Evolutionary conservation across 345 rosid genomes (phyloP).

Genomic region (Linum tenue): DNA sequence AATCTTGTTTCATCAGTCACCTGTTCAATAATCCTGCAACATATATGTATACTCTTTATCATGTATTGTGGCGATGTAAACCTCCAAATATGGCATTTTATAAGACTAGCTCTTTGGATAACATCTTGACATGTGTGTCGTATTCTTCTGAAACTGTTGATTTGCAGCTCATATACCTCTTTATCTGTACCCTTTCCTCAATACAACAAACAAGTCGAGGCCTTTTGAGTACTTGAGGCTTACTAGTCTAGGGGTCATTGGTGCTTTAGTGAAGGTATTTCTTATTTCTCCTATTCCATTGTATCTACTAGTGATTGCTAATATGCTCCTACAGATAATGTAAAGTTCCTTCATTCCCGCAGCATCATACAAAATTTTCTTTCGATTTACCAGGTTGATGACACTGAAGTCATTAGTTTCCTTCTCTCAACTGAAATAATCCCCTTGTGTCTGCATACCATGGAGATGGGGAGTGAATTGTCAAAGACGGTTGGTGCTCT

Average conservation of each 20-base stretch:
- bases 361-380: background rate
- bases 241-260: conserved; percentile 97
- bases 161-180: conserved; percentile 89
- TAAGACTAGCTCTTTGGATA: background rate
- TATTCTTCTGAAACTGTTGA: conserved; percentile 7
- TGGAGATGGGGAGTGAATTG: conserved; percentile 99
- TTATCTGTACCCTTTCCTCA: conserved; percentile 88
- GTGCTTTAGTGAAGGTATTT: conserved; percentile 93
- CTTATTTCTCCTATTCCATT: conserved; percentile 6
- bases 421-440: conserved; percentile 93
- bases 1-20: conserved; percentile 12
- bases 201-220: conserved; percentile 91
- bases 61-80: background rate
- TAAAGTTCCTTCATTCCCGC: background rate
- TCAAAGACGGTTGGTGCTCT: conserved; percentile 78
- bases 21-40: background rate
- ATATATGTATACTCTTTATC: background rate
- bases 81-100: background rate
- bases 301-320: too few species aligned
- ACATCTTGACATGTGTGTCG: background rate
- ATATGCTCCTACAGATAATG: background rate
- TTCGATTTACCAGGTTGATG: conserved; percentile 63
- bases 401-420: conserved; percentile 91
- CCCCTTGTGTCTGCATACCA: conserved; percentile 84
- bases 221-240: conserved; percentile 94